Evolutionary conservation across 495 filamentous ascomycete species (phyloP).

Genomic region (Podospora comata): DNA sequence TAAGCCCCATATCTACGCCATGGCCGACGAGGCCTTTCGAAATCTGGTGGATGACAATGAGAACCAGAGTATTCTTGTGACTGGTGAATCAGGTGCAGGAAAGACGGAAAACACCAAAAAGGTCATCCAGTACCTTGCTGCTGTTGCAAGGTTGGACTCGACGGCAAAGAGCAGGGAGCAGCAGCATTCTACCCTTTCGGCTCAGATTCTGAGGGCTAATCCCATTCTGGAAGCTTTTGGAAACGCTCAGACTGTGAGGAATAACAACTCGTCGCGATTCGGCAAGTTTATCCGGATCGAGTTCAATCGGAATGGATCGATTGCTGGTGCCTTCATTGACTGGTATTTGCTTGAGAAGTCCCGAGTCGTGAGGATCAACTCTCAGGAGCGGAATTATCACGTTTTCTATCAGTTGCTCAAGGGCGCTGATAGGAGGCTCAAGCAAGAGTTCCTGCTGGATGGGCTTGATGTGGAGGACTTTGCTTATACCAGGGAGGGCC

Average conservation of each 20-base stretch:
- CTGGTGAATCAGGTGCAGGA: slow-evolving; percentile 95
- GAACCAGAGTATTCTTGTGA: slow-evolving; percentile 97
- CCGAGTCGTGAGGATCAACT: slow-evolving; percentile 81
- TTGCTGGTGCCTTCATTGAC: slow-evolving; percentile 94
- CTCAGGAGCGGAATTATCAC: slow-evolving; percentile 92
- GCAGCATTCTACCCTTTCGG: slow-evolving; percentile 84
- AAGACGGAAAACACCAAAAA: slow-evolving; percentile 99
- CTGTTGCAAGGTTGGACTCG: slow-evolving; percentile 81
- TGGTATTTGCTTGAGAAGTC: slow-evolving; percentile 99
- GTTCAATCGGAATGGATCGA: slow-evolving; percentile 85
- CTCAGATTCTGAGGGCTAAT: slow-evolving; percentile 94
- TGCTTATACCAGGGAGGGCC: slow-evolving; percentile 84
- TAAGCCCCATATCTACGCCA: slow-evolving; percentile 95
- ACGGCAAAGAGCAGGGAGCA: slow-evolving; percentile 58
- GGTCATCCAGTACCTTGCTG: slow-evolving; percentile 97
- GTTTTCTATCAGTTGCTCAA: slow-evolving; percentile 94
- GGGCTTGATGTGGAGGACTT: slow-evolving; percentile 78
- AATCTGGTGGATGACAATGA: slow-evolving; percentile 93
- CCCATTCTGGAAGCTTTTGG: slow-evolving; percentile 98
- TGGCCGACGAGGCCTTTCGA: slow-evolving; percentile 96
- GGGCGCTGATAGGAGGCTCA: slow-evolving; percentile 71
- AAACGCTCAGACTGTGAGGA: slow-evolving; percentile 95
- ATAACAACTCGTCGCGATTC: slow-evolving; percentile 98
- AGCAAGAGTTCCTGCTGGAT: slow-evolving; percentile 70
- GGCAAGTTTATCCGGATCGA: slow-evolving; percentile 99